Conservation (phyloP, 768 basidiomycete genomes). For the Royoungia palumana region DNA sequence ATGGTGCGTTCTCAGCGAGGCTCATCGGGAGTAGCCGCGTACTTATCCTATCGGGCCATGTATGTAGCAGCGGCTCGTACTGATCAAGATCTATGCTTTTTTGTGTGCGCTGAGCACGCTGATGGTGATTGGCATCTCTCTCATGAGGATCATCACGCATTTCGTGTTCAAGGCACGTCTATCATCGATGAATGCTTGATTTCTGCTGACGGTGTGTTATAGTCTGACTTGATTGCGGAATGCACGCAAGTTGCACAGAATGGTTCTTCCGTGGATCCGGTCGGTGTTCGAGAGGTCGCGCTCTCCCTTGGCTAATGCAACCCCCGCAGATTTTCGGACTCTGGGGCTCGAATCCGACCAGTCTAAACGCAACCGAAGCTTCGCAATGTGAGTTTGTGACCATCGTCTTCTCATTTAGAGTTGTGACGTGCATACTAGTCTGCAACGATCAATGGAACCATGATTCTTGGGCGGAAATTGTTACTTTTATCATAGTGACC, state of each 20-base stretch:
- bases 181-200: neutral
- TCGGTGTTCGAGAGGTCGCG: slow-evolving; percentile 16
- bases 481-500: slow-evolving; percentile 56
- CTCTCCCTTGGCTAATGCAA: slow-evolving; percentile 11
- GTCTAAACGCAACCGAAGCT: slow-evolving; percentile 40
- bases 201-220: neutral
- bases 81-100: slow-evolving; percentile 57
- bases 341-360: slow-evolving; percentile 45
- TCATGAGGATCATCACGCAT: slow-evolving; percentile 60
- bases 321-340: slow-evolving; percentile 44
- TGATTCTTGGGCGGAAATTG: slow-evolving; percentile 66
- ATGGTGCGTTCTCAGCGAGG: slow-evolving; percentile 39
- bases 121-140: slow-evolving; percentile 47
- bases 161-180: slow-evolving; percentile 60
- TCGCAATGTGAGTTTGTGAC: slow-evolving; percentile 38
- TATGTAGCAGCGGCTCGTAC: slow-evolving; percentile 54
- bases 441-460: slow-evolving; percentile 59
- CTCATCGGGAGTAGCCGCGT: neutral
- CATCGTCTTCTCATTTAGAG: neutral
- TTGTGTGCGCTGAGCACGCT: slow-evolving; percentile 46
- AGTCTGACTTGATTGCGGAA: slow-evolving; percentile 58
- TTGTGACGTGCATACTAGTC: slow-evolving; percentile 40
- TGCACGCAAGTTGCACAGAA: slow-evolving; percentile 45
- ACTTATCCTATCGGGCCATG: neutral
- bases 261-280: slow-evolving; percentile 30